Conservation (phyloP, 495 filamentous ascomycete genomes). For the Xylaria palmicola region DNA sequence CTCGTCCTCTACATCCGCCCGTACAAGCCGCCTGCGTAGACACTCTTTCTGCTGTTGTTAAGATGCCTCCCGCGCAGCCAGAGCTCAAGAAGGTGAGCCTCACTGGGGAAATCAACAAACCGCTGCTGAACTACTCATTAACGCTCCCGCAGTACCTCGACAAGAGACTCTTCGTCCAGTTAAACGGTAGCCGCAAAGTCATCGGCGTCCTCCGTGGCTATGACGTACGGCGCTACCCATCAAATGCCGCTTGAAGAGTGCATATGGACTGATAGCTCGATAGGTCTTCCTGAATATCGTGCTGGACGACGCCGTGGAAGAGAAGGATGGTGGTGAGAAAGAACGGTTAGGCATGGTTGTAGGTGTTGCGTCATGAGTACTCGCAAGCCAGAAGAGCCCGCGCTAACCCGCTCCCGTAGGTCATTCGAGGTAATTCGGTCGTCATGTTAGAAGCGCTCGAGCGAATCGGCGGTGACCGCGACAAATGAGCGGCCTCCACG, state of each 20-base stretch:
- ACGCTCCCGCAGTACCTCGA: conserved; percentile 79
- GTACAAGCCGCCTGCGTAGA: conserved; percentile 3
- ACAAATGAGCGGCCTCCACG: conserved; percentile 23
- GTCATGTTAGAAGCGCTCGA: conserved; percentile 88
- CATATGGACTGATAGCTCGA: conserved; percentile 1
- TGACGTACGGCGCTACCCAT: conserved; percentile 62
- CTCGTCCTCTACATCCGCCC: background rate
- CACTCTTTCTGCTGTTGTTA: conserved; percentile 31
- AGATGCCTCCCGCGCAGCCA: conserved; percentile 97
- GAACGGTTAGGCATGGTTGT: conserved; percentile 90
- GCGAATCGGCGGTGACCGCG: conserved; percentile 52
- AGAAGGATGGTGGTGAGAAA: conserved; percentile 91
- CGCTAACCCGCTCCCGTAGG: conserved; percentile 31
- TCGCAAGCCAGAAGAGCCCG: background rate
- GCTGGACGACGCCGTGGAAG: conserved; percentile 95
- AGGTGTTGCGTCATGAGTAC: conserved; percentile 33
- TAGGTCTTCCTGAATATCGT: conserved; percentile 99
- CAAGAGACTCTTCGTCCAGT: conserved; percentile 95
- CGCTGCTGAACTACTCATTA: conserved; percentile 12
- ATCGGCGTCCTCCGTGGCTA: conserved; percentile 92
- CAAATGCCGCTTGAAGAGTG: background rate
- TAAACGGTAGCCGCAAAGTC: conserved; percentile 97
- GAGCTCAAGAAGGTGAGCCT: conserved; percentile 89
- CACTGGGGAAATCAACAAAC: background rate
- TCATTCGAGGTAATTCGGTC: conserved; percentile 90